Evolutionary conservation across 345 rosid species (phyloP).

Genomic region (Populus davidiana): DNA sequence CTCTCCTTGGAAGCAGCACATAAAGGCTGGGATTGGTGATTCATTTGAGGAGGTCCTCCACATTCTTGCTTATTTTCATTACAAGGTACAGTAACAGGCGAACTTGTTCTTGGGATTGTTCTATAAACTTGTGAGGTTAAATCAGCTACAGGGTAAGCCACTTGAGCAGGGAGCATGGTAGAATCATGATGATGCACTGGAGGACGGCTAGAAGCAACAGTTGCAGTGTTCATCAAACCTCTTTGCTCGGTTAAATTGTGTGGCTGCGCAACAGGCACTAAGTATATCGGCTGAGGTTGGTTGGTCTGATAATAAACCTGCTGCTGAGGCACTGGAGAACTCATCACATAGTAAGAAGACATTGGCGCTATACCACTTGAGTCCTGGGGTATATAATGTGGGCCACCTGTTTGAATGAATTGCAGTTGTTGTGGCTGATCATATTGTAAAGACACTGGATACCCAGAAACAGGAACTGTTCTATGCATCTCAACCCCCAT

Average conservation of each 20-base stretch:
- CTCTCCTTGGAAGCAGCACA: constrained; percentile 36
- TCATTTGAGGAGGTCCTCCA: constrained; percentile 33
- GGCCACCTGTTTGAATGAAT: constrained; percentile 32
- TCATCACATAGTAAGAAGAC: constrained; percentile 36
- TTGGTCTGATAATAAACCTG: constrained; percentile 44
- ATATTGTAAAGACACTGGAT: constrained; percentile 37
- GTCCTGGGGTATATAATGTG: constrained; percentile 36
- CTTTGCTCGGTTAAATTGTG: constrained; percentile 33
- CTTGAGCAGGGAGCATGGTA: constrained; percentile 21
- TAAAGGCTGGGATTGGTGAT: constrained; percentile 33
- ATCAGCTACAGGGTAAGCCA: constrained; percentile 31
- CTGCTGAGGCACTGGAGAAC: constrained; percentile 33
- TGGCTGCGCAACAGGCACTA: constrained; percentile 41
- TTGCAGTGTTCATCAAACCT: constrained; percentile 23
- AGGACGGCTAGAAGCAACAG: constrained; percentile 22
- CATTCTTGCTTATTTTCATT: constrained; percentile 25
- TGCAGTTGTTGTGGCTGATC: constrained; percentile 44
- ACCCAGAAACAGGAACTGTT: constrained; percentile 39
- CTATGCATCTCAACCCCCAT: constrained; percentile 28
- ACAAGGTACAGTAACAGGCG: constrained; percentile 12
- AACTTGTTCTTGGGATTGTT: constrained; percentile 23
- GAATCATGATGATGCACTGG: constrained; percentile 33
- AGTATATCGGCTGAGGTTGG: constrained; percentile 46
- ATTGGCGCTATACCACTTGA: constrained; percentile 33
- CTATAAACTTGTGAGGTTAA: constrained; percentile 37